Conservation (phyloP, 2,329 filamentous ascomycete genomes). For the Aspergillus ustus region DNA sequence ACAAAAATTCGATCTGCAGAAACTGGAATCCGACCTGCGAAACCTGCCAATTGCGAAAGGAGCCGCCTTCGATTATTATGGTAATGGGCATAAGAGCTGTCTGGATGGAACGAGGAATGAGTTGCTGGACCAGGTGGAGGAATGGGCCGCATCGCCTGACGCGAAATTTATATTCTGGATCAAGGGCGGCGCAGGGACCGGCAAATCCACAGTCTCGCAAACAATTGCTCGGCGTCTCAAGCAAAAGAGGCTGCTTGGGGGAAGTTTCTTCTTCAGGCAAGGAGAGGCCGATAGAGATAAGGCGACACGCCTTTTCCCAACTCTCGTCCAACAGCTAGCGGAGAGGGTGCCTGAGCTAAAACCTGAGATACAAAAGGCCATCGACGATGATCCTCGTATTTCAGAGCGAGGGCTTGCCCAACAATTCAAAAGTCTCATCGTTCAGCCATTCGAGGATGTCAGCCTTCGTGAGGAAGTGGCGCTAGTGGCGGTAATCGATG, state of each 20-base stretch:
- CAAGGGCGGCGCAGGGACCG: not conserved
- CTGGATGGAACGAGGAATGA: not conserved
- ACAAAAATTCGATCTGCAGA: no score
- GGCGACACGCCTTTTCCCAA: not conserved
- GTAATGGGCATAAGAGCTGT: not conserved
- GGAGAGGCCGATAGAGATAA: conserved; percentile 33
- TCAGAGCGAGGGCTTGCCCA: conserved; percentile 25
- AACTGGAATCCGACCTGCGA: no score
- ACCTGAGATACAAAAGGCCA: conserved; percentile 19
- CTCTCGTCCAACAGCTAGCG: not conserved
- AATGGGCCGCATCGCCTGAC: not conserved
- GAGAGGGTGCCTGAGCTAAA: conserved; percentile 32
- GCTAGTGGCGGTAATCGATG: not conserved
- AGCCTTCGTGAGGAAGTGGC: no score
- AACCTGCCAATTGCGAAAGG: not conserved
- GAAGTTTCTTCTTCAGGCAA: conserved; percentile 52
- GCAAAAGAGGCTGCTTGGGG: not conserved
- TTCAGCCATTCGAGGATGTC: conserved; percentile 25
- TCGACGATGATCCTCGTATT: conserved; percentile 30
- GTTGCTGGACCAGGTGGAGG: not conserved
- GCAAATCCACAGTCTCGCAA: not conserved
- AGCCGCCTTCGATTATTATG: not conserved
- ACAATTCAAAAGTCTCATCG: conserved; percentile 34
- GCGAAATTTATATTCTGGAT: not conserved
- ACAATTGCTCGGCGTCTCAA: not conserved